Evolutionary conservation across 805 yeast genomes (phyloP).

Genomic region (Candida cerambycidarum): DNA sequence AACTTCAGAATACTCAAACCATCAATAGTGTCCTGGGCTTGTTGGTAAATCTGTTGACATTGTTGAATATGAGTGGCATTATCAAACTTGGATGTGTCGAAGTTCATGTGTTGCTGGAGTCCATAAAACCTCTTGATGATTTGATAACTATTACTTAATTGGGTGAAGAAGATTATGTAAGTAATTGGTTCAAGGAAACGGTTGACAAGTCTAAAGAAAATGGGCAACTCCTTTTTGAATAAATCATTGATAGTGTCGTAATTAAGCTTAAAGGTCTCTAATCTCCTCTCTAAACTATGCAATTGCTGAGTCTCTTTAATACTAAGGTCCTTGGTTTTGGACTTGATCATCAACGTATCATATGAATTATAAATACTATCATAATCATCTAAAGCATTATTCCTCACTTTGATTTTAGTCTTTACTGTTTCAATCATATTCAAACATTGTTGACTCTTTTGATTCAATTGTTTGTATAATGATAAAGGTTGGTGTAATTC

Average conservation of each 20-base stretch:
- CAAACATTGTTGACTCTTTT: slow-evolving; percentile 7
- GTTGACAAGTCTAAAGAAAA: slow-evolving; percentile 34
- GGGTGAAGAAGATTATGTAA: slow-evolving; percentile 31
- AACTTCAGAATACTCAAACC: slow-evolving; percentile 23
- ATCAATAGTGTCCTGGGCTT: slow-evolving; percentile 16
- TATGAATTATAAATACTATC: slow-evolving; percentile 31
- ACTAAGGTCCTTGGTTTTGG: slow-evolving; percentile 36
- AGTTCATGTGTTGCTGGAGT: background rate
- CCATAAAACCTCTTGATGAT: slow-evolving; percentile 3
- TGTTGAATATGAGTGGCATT: background rate
- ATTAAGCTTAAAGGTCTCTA: slow-evolving; percentile 19
- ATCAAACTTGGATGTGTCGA: background rate
- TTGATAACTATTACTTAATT: slow-evolving; percentile 35
- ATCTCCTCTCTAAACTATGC: slow-evolving; percentile 24
- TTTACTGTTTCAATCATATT: slow-evolving; percentile 10
- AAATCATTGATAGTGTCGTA: slow-evolving; percentile 37
- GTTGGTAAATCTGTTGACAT: background rate
- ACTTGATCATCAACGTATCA: slow-evolving; percentile 29
- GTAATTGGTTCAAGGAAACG: slow-evolving; percentile 21
- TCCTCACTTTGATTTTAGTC: slow-evolving; percentile 11
- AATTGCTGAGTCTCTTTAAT: slow-evolving; percentile 29
- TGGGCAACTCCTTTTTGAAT: slow-evolving; percentile 49
- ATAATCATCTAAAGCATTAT: slow-evolving; percentile 36
- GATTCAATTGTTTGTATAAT: background rate
- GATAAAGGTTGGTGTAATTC: background rate